Conservation (phyloP, 1,284 basidiomycete genomes). For the Boletus hoseneyae region DNA sequence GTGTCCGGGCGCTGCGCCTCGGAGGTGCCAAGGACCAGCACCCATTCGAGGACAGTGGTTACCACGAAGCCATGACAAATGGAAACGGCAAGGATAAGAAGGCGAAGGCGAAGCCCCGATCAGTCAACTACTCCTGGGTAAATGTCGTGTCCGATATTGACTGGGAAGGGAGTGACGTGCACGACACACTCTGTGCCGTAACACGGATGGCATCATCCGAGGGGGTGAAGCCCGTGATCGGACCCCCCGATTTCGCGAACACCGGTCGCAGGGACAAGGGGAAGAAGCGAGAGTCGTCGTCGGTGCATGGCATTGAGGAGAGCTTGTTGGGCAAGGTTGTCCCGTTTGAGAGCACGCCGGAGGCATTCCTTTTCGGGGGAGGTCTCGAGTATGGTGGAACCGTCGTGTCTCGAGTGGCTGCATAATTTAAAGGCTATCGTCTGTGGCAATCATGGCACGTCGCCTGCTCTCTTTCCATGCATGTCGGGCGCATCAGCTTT, state of each 20-base stretch:
- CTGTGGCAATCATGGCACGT: neutral
- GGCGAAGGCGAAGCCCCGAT: constrained; percentile 30
- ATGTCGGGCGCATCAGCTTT: neutral
- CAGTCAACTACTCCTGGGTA: constrained; percentile 72
- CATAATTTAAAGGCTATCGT: constrained; percentile 10
- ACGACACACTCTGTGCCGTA: constrained; percentile 59
- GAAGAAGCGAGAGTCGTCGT: constrained; percentile 17
- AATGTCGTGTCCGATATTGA: constrained; percentile 71
- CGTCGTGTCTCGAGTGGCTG: constrained; percentile 31
- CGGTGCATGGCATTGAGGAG: constrained; percentile 24
- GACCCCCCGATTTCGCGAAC: constrained; percentile 22
- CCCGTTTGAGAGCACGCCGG: constrained; percentile 41
- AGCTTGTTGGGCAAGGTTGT: constrained; percentile 27
- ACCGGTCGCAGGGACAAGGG: constrained; percentile 21
- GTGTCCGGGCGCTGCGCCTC: constrained; percentile 58
- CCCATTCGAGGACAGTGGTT: constrained; percentile 30
- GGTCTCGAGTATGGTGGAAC: constrained; percentile 32
- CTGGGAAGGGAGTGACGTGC: constrained; percentile 72
- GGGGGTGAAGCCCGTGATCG: constrained; percentile 43
- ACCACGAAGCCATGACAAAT: constrained; percentile 24
- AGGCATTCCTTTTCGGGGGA: constrained; percentile 33
- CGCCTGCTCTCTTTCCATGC: neutral
- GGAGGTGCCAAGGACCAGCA: constrained; percentile 30
- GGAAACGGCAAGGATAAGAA: constrained; percentile 25
- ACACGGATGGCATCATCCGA: constrained; percentile 47